These are phyloP conservation scores for Aspergillus ellipticus DNA, from an alignment of 495 filamentous ascomycete genomes.

Conservation along the genomic window DNA sequence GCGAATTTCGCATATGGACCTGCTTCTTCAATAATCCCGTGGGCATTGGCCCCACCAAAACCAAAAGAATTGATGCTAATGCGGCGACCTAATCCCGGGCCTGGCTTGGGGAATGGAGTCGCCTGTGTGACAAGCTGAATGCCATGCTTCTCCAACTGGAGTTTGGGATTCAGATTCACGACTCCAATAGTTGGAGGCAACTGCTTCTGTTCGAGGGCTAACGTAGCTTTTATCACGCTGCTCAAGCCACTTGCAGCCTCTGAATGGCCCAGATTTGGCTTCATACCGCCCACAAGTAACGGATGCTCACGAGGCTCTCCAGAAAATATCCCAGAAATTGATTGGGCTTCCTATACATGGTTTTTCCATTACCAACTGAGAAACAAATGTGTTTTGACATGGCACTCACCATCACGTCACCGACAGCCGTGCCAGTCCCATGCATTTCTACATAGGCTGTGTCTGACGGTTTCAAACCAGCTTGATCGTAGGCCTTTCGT, in stretches of 20 bases:
- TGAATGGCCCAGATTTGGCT: background rate
- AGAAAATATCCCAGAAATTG: background rate
- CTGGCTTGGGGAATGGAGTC: background rate
- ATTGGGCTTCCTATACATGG: background rate
- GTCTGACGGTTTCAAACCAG: background rate
- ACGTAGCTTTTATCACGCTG: background rate
- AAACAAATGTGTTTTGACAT: no score
- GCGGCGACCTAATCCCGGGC: background rate
- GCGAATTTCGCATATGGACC: background rate
- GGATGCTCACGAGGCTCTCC: background rate
- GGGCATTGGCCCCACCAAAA: constrained; percentile 22
- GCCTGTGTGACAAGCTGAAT: background rate
- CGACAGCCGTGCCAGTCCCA: background rate
- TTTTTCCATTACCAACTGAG: no score
- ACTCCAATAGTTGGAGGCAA: background rate
- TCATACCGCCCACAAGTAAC: background rate
- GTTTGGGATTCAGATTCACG: background rate
- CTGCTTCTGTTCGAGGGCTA: background rate
- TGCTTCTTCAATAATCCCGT: constrained; percentile 10
- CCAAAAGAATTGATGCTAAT: background rate
- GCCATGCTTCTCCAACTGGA: background rate
- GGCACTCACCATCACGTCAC: background rate
- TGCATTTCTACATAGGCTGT: background rate
- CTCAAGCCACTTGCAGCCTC: background rate
- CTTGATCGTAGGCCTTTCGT: background rate